Percentiles rank a stretch among this genome's conserved stretches.
Evolutionary conservation across 2,329 filamentous ascomycete genomes (phyloP).

Genomic region (Colletotrichum limetticola): DNA sequence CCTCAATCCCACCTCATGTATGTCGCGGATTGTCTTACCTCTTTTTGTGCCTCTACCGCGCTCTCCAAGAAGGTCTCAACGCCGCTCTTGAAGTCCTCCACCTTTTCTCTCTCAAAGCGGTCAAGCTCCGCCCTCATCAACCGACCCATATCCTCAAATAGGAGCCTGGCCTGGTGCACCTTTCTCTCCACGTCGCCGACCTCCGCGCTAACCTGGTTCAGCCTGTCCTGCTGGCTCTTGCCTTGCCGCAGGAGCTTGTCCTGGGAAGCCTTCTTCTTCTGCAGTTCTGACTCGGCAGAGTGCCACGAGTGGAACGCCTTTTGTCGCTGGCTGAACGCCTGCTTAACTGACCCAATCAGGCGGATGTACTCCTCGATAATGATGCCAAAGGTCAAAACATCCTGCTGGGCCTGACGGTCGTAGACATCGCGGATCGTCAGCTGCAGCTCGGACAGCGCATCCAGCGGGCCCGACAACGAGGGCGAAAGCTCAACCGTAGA

Average conservation of each 20-base stretch:
- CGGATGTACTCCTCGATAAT: conserved; percentile 99
- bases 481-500: conserved; percentile 94
- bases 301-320: conserved; percentile 98
- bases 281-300: conserved; percentile 85
- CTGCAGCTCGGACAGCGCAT: conserved; percentile 92
- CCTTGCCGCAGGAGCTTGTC: conserved; percentile 97
- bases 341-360: conserved; percentile 93
- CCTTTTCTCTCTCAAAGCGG: conserved; percentile 95
- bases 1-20: neutral
- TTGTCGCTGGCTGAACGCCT: conserved; percentile 90
- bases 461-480: conserved; percentile 86
- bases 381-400: conserved; percentile 94
- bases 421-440: conserved; percentile 95
- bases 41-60: conserved; percentile 97
- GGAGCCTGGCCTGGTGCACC: conserved; percentile 86
- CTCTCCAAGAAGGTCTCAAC: conserved; percentile 98
- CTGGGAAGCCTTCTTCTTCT: conserved; percentile 88
- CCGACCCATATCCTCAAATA: conserved; percentile 98
- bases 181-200: conserved; percentile 95
- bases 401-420: conserved; percentile 95
- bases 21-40: conserved; percentile 67
- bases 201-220: conserved; percentile 92
- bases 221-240: conserved; percentile 92
- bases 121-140: conserved; percentile 93
- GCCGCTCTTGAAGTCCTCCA: conserved; percentile 98